A percentile compares a stretch with the other conserved stretches of the same genome.
phyloP scores from a whole-genome alignment of 169 alveolate species.

The Plasmodium cynomolgi region DNA sequence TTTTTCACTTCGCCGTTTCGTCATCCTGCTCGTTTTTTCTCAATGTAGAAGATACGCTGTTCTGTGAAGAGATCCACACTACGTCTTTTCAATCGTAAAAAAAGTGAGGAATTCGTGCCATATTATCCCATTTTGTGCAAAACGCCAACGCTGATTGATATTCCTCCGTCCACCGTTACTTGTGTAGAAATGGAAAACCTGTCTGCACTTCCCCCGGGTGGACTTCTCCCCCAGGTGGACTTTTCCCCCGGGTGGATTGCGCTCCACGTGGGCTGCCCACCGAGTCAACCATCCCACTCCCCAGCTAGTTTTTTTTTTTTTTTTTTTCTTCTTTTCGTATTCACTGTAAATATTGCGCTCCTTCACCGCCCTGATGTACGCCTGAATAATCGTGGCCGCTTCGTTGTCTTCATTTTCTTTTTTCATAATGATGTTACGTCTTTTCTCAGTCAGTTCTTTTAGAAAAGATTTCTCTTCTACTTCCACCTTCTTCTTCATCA shows the following conservation, averaged over 20 bases:
- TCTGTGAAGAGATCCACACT: neutral
- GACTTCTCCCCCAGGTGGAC: no score
- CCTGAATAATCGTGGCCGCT: slow-evolving; percentile 60
- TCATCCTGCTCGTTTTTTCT: no score
- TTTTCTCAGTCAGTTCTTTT: slow-evolving; percentile 43
- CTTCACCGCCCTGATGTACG: slow-evolving; percentile 67
- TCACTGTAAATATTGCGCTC: slow-evolving; percentile 35
- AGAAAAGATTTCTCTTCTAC: slow-evolving; percentile 14
- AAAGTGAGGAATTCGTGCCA: neutral
- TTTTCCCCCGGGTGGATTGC: no score
- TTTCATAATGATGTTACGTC: slow-evolving; percentile 21
- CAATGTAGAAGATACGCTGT: no score
- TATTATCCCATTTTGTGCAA: neutral
- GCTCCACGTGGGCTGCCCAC: no score
- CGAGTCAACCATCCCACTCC: neutral
- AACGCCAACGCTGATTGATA: neutral
- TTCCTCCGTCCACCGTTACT: no score
- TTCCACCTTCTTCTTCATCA: slow-evolving; percentile 29
- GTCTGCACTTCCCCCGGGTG: no score
- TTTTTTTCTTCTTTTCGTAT: slow-evolving; percentile 54
- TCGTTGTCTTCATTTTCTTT: slow-evolving; percentile 27
- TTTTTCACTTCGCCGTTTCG: no score
- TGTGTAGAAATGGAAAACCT: no score
- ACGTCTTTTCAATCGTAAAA: neutral
- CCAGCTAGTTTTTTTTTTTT: slow-evolving; percentile 9